Conservation (phyloP, 345 rosid genomes). For the Fremontodendron californicum region DNA sequence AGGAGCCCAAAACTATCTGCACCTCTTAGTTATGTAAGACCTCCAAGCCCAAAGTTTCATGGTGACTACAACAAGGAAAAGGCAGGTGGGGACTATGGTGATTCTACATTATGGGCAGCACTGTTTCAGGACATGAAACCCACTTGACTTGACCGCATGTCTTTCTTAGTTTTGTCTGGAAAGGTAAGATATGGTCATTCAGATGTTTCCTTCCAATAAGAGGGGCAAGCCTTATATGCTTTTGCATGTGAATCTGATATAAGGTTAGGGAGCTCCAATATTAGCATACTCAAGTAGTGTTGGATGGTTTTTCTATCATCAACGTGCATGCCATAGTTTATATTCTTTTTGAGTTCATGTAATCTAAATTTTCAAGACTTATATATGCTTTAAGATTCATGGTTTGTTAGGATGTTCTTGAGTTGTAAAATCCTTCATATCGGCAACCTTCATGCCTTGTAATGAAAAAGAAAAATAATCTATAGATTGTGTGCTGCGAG, state of each 20-base stretch:
- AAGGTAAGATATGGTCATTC: not conserved
- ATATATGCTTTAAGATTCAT: not conserved
- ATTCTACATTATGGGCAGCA: conserved; percentile 53
- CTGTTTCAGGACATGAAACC: conserved; percentile 77
- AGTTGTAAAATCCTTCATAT: conserved; percentile 3
- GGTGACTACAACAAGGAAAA: conserved; percentile 21
- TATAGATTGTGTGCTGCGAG: not conserved
- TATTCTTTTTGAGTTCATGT: not conserved
- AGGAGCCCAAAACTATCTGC: conserved; percentile 48
- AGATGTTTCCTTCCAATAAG: not conserved
- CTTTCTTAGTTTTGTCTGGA: conserved; percentile 4
- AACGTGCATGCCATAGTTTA: not conserved
- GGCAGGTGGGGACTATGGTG: conserved; percentile 31
- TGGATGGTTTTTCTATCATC: not conserved
- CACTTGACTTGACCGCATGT: conserved; percentile 33
- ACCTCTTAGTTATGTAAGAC: conserved; percentile 36
- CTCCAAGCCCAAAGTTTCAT: conserved; percentile 43
- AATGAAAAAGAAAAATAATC: not conserved
- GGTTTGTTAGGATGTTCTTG: not conserved
- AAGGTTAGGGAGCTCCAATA: not conserved
- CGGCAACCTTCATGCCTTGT: not conserved
- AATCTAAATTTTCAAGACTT: not conserved
- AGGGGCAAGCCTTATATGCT: not conserved
- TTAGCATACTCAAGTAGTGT: not conserved
- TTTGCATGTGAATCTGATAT: not conserved